A percentile compares a stretch with the other conserved stretches of the same genome.
Evolutionary conservation across 805 yeast genomes (phyloP).

Genomic region (Pichia californica): DNA sequence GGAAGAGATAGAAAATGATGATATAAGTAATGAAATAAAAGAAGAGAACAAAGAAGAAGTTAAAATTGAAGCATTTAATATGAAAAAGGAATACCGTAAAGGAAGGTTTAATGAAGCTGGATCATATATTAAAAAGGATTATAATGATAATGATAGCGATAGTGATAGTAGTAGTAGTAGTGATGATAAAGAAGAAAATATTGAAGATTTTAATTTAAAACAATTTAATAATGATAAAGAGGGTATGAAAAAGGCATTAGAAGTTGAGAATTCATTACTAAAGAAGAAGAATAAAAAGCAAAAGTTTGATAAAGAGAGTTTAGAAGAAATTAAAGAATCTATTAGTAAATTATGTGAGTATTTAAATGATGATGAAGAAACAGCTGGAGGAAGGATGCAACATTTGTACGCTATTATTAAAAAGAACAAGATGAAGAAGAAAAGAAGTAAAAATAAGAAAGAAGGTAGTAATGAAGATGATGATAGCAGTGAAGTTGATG

Average conservation of each 20-base stretch:
- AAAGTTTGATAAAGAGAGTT: too few species aligned
- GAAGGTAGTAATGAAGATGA: too few species aligned
- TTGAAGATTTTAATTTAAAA: not conserved
- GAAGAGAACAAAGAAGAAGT: slow-evolving; percentile 18
- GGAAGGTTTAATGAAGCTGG: slow-evolving; percentile 61
- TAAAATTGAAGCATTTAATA: slow-evolving; percentile 56
- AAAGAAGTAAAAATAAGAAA: slow-evolving; percentile 12
- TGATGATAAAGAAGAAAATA: not conserved
- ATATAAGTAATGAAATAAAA: not conserved
- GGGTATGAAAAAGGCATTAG: not conserved
- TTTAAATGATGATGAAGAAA: not conserved
- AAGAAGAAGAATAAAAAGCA: too few species aligned
- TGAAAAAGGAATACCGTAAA: slow-evolving; percentile 48
- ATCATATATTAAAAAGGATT: slow-evolving; percentile 34
- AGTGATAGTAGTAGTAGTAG: not conserved
- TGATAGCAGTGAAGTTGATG: too few species aligned
- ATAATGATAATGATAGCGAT: slow-evolving; percentile 18
- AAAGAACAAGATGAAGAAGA: slow-evolving; percentile 13
- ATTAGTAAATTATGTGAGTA: not conserved
- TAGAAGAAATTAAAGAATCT: too few species aligned
- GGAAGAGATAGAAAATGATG: not conserved
- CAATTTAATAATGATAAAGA: not conserved
- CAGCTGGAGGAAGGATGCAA: not conserved
- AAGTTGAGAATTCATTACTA: not conserved
- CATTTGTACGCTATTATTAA: slow-evolving; percentile 5